Evolutionary conservation across 176 grass and related monocot genomes (phyloP).

Genomic region (Melocanna baccifera): DNA sequence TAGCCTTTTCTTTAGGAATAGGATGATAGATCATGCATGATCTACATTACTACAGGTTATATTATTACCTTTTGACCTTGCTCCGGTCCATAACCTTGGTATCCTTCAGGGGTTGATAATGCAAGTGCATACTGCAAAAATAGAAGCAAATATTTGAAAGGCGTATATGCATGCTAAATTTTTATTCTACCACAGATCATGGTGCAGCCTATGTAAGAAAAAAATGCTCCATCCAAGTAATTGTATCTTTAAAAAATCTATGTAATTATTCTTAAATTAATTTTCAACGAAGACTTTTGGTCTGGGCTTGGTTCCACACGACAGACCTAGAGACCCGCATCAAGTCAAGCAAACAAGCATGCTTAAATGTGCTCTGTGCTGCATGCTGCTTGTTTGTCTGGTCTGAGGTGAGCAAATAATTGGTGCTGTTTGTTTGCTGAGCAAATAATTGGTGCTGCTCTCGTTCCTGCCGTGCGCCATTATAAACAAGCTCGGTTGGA

Average conservation of each 20-base stretch:
- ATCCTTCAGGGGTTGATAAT: constrained; percentile 85
- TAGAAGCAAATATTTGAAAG: not conserved
- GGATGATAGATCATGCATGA: not conserved
- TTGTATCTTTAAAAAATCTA: not conserved
- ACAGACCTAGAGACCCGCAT: not conserved
- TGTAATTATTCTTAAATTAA: not conserved
- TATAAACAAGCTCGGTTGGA: no score
- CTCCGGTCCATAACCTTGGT: constrained; percentile 83
- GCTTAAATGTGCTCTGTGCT: no score
- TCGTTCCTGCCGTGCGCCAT: no score
- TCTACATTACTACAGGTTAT: not conserved
- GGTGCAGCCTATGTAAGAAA: not conserved
- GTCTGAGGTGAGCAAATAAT: no score
- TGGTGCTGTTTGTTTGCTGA: no score
- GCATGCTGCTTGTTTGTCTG: no score
- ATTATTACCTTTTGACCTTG: constrained; percentile 78
- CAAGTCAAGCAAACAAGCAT: constrained; percentile 19
- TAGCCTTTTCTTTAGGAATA: no score
- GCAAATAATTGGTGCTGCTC: no score
- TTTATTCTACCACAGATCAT: not conserved
- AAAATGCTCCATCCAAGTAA: not conserved
- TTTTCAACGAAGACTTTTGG: not conserved
- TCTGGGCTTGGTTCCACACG: not conserved
- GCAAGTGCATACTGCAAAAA: constrained; percentile 64
- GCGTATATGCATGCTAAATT: not conserved